Evolutionary conservation across 2,329 filamentous ascomycete species (phyloP).

Genomic region (Phialophora chinensis): DNA sequence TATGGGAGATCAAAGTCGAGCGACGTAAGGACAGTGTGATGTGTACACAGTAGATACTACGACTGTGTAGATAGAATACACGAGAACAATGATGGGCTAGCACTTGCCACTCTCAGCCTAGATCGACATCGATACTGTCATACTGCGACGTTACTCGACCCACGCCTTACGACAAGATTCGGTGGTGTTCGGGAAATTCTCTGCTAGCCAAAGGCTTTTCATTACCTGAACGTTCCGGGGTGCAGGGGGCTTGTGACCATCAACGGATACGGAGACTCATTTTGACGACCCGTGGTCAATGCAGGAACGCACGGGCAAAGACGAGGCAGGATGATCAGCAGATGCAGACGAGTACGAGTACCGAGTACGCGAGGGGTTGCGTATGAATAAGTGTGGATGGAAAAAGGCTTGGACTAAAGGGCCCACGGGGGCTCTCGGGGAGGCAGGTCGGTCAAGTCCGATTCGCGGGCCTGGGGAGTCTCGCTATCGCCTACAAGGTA

Average conservation of each 20-base stretch:
- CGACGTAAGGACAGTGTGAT: background rate
- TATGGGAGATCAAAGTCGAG: background rate
- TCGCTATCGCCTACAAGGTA: background rate
- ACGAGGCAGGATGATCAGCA: background rate
- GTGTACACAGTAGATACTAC: background rate
- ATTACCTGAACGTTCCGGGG: slow-evolving; percentile 2
- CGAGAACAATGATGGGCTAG: background rate
- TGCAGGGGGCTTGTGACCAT: background rate
- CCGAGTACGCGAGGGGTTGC: background rate
- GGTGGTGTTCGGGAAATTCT: background rate
- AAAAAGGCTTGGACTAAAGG: background rate
- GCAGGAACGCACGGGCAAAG: background rate
- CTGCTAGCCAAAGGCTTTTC: no score
- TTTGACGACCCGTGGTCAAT: background rate
- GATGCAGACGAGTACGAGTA: background rate
- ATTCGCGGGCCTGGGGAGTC: background rate
- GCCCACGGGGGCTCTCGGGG: no score
- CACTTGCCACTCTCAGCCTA: background rate
- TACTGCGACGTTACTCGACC: slow-evolving; percentile 1
- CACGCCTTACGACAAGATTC: slow-evolving; percentile 21
- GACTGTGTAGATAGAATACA: background rate
- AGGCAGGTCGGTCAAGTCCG: slow-evolving; percentile 1
- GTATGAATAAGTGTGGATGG: background rate
- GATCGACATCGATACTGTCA: background rate
- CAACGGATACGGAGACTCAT: background rate